Base-by-base conservation (phyloP, 2,329 filamentous ascomycete species). In the Aspergillus sergii region DNA sequence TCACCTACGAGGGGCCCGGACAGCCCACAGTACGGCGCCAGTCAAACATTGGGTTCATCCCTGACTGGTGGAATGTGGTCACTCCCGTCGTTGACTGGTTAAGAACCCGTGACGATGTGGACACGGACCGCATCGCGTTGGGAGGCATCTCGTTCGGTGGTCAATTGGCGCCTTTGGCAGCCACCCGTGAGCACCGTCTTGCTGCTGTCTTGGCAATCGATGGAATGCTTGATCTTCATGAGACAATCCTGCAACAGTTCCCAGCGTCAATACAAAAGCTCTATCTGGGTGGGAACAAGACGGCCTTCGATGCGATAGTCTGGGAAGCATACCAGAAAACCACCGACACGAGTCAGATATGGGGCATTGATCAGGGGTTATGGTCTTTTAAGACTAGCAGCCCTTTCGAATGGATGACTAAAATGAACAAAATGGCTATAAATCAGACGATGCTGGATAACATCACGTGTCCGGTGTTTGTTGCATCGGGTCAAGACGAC, bases 1-100 rank as follows among this genome's bases (percentile, higher is more conserved):
- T 83, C 11, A 78, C 78, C 0, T 84, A 81, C 64, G 82, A 84
- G 53, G 82, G 82, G 0, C 82, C 82, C 0, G 82, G 82, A 0
- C 82, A 84, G 64, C 74, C 76, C 3, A 78, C 72, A 0, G 76
- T 80, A 2, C 76, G 79, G 11, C 76, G 82, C 1, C 62, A 77
- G 0, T 79, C 84, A 43, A 67, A 73, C 3, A 53, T 82, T 1
- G 80, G 78, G 3, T 84, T 83, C 66, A 81, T 81, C 21, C 74
- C 73, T 0, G 73, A 82, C 23, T 83, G 81, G 81, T 79, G 81
- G 67, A 70, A 62, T 8, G 80, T 79, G 0, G 71, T 79, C 5
- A 77, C 73, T 0, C 80, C 80, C 0, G 69, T 83, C 1, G 68
- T 83, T 0, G 80, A 83, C 68, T 78, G 43, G 41, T 1, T 58